Base-by-base conservation (phyloP, 805 yeast genomes). In the Metschnikowia sp. region DNA sequence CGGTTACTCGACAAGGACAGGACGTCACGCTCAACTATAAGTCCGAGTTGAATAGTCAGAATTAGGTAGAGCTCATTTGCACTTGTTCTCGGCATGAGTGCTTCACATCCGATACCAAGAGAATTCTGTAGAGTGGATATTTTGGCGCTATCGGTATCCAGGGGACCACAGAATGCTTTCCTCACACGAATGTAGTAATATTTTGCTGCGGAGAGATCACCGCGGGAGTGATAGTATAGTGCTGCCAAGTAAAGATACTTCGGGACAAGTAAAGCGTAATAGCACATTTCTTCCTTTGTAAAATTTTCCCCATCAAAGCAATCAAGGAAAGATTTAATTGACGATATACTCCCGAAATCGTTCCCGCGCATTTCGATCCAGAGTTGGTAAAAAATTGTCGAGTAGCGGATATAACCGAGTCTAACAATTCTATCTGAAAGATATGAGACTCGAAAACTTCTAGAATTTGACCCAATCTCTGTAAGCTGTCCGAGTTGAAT, bases 221-320 rank as follows among this genome's bases (percentile, higher is more conserved):
- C 74, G 10, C 57, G 53, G 12, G 59, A 48, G 42, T 77, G 82
- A 49, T 65, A 61, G 43, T 66, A 64, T 3, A 69, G 39, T 1
- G 72, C 82, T 40, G 69, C 65, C 15, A 77, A 49, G 49, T 72
- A 75, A 29, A 64, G 65, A 4, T 75, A 56, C 33, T 62, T 58
- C 2, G 78, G 72, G 4, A 72, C 48, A 18, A 76, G 47, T 26
- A 60, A 58, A 40, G 65, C 68, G 48, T 67, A 72, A 26, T 66
- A 56, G n/a, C 61, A 49, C 43, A 69, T 52, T 42, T 77, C 79
- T 49, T 69, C 75, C 2, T 64, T 62, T 2, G 73, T 63, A 43
- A 72, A 70, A 19, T 51, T 50, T 3, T 70, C 70, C 1, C 57
- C 39, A 44, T 74, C 71, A 50, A 71, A 75, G 15, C 58, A 60